Percentiles rank a stretch among this genome's conserved stretches.
These are phyloP conservation scores for Pythium phragmitis DNA, from an alignment of 352 stramenopile genomes.

Conservation along the genomic window DNA sequence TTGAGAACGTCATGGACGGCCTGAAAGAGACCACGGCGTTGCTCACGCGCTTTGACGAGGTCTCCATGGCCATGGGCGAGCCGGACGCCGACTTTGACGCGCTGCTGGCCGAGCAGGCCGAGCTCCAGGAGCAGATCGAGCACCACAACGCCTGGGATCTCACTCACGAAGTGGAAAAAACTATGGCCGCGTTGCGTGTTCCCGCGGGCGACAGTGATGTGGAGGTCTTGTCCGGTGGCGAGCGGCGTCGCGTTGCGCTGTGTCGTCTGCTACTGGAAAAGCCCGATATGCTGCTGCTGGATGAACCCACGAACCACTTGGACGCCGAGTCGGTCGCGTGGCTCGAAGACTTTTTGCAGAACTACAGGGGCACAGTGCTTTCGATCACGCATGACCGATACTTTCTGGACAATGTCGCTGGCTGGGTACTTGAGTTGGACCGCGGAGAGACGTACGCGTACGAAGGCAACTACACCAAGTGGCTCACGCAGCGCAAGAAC, in stretches of 20 bases:
- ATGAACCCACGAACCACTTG: conserved; percentile 99
- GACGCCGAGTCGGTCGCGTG: conserved; percentile 96
- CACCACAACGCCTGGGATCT: conserved; percentile 82
- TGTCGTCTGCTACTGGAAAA: conserved; percentile 95
- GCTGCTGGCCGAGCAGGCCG: conserved; percentile 81
- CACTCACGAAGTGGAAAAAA: conserved; percentile 78
- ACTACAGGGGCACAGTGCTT: conserved; percentile 96
- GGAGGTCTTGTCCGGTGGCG: conserved; percentile 86
- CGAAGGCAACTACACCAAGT: conserved; percentile 98
- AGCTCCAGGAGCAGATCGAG: conserved; percentile 87
- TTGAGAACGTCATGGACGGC: conserved; percentile 90
- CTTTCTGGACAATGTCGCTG: conserved; percentile 97
- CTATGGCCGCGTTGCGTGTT: conserved; percentile 78
- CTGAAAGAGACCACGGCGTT: conserved; percentile 83
- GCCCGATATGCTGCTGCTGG: conserved; percentile 95
- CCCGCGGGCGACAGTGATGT: conserved; percentile 67
- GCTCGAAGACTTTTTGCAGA: conserved; percentile 97
- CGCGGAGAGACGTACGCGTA: conserved; percentile 96
- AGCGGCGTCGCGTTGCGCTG: conserved; percentile 95
- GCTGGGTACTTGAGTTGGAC: conserved; percentile 98
- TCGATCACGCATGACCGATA: conserved; percentile 99
- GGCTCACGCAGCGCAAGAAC: conserved; percentile 94
- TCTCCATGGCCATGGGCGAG: conserved; percentile 89
- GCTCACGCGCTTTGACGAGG: conserved; percentile 79
- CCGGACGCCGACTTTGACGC: conserved; percentile 88